Evolutionary conservation across 1,284 basidiomycete species (phyloP), one percentile per base, ranked within the genome.

Genomic region (Naganishia sp.): DNA sequence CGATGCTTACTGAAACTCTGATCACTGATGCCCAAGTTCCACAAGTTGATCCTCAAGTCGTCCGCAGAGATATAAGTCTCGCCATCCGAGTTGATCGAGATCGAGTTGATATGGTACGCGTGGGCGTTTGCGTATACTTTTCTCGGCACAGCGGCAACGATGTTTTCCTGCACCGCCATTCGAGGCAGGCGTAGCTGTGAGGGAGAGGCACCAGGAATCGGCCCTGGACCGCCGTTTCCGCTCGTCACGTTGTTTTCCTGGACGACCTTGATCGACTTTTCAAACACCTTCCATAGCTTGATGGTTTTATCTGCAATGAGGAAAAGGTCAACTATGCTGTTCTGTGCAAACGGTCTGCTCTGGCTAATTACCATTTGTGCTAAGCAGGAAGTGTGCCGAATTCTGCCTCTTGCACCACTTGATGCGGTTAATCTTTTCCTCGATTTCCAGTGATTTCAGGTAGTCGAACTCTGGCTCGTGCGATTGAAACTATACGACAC

Each of bases 341-440:
- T 31, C 21, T 17, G 18, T 11, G 6, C 47, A 18, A 39, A 28
- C 28, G 28, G 5, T 28, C 28, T 2, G 28, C 5, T 28, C 28
- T 28, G 28, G 28, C 28, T 28, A 28, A 28, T 28, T 70, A 92
- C 94, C 94, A 77, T 99, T 99, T 50, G 96, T 99, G 66, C 94
- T 96, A 67, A 99, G 82, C 66, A 99, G 82, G 81, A 99, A 98
- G 81, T 99, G 96, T 53, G 96, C 94, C 39, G 90, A 85, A 76
- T 99, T 99, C 82, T 98, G 94, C 71, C 96, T 87, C 83, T 89
- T 94, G 85, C 94, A 98, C 96, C 96, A 99, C 80, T 94, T 92
- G 85, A 99, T 99, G 86, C 97, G 92, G 85, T 99, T 99, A 85
- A 99, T 99, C 88, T 99, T 99, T 84, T 99, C 96, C 82, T 99